Evolutionary conservation across 176 grass and related monocot genomes (phyloP), one percentile per base, ranked within the genome.

Genomic region (Themeda triandra): DNA sequence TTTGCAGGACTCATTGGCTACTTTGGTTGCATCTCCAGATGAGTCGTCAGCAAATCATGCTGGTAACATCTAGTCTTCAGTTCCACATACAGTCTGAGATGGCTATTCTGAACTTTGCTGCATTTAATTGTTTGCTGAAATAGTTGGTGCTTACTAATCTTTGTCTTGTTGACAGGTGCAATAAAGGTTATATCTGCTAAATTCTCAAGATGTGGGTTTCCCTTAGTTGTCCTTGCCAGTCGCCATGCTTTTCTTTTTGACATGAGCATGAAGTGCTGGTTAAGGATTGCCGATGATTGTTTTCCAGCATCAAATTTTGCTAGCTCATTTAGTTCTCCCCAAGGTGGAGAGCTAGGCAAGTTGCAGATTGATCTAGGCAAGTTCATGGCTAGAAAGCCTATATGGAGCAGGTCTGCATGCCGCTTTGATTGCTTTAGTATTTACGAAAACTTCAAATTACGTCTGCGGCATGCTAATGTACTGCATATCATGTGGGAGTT

Each of bases 161-260:
- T 66, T 84, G 24, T 82, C 73, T 84, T 80, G 82, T 80, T 73
- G 76, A 75, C 88, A 99, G 93, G 89, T 90, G 79, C 86, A 81
- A 80, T 99, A 75, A 95, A 91, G 81, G 60, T 99, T 66, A 96
- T 94, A 92, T 96, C 96, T 80, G 93, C 91, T 36, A 92, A 89
- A 77, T 94, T 99, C 49, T 99, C 96, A 29, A 96, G 84, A 86
- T 99, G 91, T 75, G 96, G 96, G 37, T 96, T 91, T 37, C 96
- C 96, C 37, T 84, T 98, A 79, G 86, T 98, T 76, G 80, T 95
- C 66, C 93, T 98, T 72, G 89, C 87, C 60, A 98, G 80, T 9
- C 91, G 81, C 10, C 91, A 95, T 81, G 89, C 93, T 46, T 98
- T 95, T 83, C 89, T 98, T 35, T 98, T 93, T 88, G 92, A 94